phyloP scores from a whole-genome alignment of 257 asterid species.

The Prunella vulgaris region DNA sequence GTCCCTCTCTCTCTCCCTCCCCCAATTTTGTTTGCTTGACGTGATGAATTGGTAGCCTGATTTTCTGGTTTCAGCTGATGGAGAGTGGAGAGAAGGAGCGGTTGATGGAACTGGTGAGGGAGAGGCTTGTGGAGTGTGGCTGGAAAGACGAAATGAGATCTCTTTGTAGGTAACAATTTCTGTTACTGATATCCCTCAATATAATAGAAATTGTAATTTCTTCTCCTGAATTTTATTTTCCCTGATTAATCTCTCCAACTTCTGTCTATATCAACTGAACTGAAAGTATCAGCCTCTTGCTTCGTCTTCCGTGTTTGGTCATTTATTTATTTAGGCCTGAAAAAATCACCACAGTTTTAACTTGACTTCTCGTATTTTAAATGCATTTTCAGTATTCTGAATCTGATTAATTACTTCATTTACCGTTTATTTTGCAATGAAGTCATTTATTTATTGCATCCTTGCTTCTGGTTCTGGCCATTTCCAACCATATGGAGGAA shows the following conservation, averaged over 20 bases:
- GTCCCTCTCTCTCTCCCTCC: constrained; percentile 8
- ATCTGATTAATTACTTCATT: neutral
- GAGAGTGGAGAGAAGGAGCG: constrained; percentile 35
- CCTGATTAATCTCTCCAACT: neutral
- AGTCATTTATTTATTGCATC: neutral
- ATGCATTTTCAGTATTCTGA: neutral
- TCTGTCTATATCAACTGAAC: neutral
- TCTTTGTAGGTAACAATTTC: constrained; percentile 37
- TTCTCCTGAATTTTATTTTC: neutral
- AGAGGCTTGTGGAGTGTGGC: constrained; percentile 50
- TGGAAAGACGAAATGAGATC: constrained; percentile 54
- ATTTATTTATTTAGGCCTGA: neutral
- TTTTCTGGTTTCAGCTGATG: constrained; percentile 27
- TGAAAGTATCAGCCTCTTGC: neutral
- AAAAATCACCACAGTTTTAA: neutral
- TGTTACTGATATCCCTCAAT: neutral
- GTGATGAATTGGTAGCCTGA: neutral
- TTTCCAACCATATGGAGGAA: neutral
- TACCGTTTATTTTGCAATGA: neutral
- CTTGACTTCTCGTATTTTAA: neutral
- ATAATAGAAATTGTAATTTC: neutral
- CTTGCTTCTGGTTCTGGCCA: neutral
- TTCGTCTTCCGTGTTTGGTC: neutral
- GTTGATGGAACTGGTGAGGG: constrained; percentile 47
- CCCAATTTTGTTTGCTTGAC: neutral